These are phyloP conservation scores for Metschnikowia lachancei DNA, from an alignment of 805 yeast species.

Conservation along the genomic window DNA sequence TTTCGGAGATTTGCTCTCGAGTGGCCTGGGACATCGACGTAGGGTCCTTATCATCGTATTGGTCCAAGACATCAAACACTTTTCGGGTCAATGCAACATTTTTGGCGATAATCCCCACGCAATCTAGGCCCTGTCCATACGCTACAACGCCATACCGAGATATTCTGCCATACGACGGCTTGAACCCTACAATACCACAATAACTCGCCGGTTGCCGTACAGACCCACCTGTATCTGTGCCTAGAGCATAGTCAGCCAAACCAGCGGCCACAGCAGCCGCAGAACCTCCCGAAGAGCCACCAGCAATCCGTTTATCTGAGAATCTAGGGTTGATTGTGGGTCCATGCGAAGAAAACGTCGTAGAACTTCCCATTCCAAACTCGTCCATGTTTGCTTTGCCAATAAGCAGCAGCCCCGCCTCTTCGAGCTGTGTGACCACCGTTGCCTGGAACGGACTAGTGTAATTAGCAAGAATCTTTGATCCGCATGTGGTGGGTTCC, in stretches of 20 bases:
- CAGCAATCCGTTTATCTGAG: slow-evolving; percentile 42
- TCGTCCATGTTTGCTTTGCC: slow-evolving; percentile 95
- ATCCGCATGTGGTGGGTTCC: slow-evolving; percentile 76
- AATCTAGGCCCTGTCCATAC: slow-evolving; percentile 91
- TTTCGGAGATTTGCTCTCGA: slow-evolving; percentile 29
- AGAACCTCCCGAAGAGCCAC: slow-evolving; percentile 96
- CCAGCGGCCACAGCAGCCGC: slow-evolving; percentile 87
- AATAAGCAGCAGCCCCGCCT: slow-evolving; percentile 50
- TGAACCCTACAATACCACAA: slow-evolving; percentile 81
- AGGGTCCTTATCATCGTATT: slow-evolving; percentile 73
- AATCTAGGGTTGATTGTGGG: slow-evolving; percentile 51
- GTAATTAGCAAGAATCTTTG: slow-evolving; percentile 58
- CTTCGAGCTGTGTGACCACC: slow-evolving; percentile 51
- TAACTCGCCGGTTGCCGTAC: slow-evolving; percentile 89
- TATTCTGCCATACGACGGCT: slow-evolving; percentile 89
- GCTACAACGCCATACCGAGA: slow-evolving; percentile 91
- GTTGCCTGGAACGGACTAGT: slow-evolving; percentile 82
- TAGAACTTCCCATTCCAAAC: slow-evolving; percentile 93
- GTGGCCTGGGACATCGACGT: slow-evolving; percentile 49
- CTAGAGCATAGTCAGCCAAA: slow-evolving; percentile 71
- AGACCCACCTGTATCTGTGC: slow-evolving; percentile 98
- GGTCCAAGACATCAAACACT: slow-evolving; percentile 58
- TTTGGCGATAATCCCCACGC: slow-evolving; percentile 79
- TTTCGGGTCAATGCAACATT: slow-evolving; percentile 41
- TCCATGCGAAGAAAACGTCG: slow-evolving; percentile 54